Percentiles rank a stretch among this genome's conserved stretches.
Conservation (phyloP, 2,329 filamentous ascomycete species). For the Raffaelea albimanens region DNA sequence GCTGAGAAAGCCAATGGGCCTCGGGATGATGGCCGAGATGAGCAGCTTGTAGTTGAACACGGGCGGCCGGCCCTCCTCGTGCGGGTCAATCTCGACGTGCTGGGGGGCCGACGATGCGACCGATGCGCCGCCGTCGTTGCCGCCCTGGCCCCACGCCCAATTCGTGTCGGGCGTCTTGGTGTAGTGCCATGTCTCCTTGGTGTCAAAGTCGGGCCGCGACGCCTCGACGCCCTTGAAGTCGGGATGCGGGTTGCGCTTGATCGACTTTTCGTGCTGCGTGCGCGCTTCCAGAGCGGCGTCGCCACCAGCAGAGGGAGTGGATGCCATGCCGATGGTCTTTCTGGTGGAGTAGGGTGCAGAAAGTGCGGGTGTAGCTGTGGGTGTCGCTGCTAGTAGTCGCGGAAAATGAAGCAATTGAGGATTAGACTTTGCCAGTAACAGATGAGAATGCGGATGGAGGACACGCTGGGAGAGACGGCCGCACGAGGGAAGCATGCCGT, state of each 20-base stretch:
- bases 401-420: no score
- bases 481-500: no score
- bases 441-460: no score
- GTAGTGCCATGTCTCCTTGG: constrained; percentile 36
- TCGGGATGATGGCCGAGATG: constrained; percentile 72
- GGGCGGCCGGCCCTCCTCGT: constrained; percentile 57
- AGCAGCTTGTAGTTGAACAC: constrained; percentile 84
- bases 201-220: constrained; percentile 48
- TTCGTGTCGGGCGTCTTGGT: constrained; percentile 54
- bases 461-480: no score
- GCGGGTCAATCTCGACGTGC: constrained; percentile 75
- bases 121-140: constrained; percentile 37
- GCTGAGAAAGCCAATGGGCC: constrained; percentile 63
- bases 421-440: no score
- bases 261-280: constrained; percentile 18
- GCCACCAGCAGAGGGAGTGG: not conserved
- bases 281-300: constrained; percentile 4
- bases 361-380: no score
- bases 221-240: constrained; percentile 68
- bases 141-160: constrained; percentile 58
- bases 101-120: constrained; percentile 24
- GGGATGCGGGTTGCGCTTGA: constrained; percentile 56
- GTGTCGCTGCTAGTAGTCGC: no score
- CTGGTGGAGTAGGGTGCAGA: not conserved
- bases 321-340: not conserved